Evolutionary conservation across 306 rosid species (phyloP).

Genomic region (Malus fusca): DNA sequence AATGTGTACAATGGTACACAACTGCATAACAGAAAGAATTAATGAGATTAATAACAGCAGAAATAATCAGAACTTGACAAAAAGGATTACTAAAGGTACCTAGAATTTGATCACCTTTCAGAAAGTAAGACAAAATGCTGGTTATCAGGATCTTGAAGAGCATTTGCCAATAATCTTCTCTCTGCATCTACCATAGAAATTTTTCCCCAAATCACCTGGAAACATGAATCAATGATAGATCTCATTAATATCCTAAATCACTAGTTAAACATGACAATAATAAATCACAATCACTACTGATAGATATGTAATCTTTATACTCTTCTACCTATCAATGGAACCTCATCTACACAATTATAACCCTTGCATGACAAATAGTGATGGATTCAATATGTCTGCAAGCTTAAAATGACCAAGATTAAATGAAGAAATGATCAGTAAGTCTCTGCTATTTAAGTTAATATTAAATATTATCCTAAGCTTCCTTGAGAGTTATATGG

Average conservation of each 20-base stretch:
- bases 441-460: not conserved
- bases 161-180: constrained; percentile 76
- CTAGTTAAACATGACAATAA: not conserved
- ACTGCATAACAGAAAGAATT: constrained; percentile 49
- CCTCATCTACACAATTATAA: not conserved
- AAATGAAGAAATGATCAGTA: not conserved
- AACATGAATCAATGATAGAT: constrained; percentile 15
- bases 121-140: constrained; percentile 94
- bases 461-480: not conserved
- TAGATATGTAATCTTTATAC: not conserved
- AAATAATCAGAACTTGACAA: constrained; percentile 16
- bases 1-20: constrained; percentile 80
- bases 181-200: constrained; percentile 99
- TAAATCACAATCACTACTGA: not conserved
- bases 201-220: constrained; percentile 97
- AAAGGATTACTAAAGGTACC: constrained; percentile 17
- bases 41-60: constrained; percentile 18
- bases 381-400: not conserved
- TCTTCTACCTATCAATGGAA: not conserved
- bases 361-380: not conserved
- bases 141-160: constrained; percentile 85
- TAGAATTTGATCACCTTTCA: constrained; percentile 55
- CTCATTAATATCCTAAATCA: constrained; percentile 1
- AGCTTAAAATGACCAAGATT: not conserved
- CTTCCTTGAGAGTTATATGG: not conserved